A percentile compares a stretch with the other conserved stretches of the same genome.
Evolutionary conservation across 352 stramenopile species (phyloP).

Genomic region (Thalassiosira exigua): DNA sequence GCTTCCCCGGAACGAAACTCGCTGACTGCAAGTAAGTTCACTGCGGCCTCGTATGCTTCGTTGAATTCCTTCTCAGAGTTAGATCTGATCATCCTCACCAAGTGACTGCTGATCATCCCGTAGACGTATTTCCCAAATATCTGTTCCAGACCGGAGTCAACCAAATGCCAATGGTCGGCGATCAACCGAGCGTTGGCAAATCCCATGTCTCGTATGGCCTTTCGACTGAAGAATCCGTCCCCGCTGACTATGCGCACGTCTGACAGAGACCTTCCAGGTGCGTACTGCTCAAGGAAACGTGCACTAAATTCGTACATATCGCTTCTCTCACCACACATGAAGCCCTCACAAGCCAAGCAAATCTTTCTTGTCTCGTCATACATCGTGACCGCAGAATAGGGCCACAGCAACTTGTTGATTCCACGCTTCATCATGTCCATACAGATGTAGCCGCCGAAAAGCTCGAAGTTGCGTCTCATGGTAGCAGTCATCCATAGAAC

Average conservation of each 20-base stretch:
- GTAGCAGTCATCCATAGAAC: constrained; percentile 14
- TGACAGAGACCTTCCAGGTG: neutral
- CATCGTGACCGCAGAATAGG: constrained; percentile 11
- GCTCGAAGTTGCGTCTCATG: constrained; percentile 18
- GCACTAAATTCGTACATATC: constrained; percentile 16
- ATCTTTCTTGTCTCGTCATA: constrained; percentile 13
- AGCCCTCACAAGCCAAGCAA: constrained; percentile 9
- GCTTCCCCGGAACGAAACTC: neutral
- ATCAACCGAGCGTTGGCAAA: neutral
- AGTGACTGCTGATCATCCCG: constrained; percentile 24
- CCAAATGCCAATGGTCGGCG: too few species aligned
- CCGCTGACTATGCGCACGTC: neutral
- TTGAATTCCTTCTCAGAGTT: constrained; percentile 15
- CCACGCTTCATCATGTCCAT: constrained; percentile 13
- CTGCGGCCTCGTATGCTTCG: neutral
- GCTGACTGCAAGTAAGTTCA: neutral
- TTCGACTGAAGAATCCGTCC: constrained; percentile 15
- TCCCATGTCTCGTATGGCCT: neutral
- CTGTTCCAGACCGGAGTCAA: constrained; percentile 38
- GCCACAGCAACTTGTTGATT: constrained; percentile 26
- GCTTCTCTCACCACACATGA: neutral
- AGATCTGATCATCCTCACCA: constrained; percentile 25
- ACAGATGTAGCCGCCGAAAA: constrained; percentile 6
- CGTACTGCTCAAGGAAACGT: neutral
- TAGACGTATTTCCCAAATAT: constrained; percentile 15